Percentiles rank a stretch among this genome's conserved stretches.
These are phyloP conservation scores for Exserohilum rostratum DNA, from an alignment of 2,329 filamentous ascomycete species.

Conservation along the genomic window DNA sequence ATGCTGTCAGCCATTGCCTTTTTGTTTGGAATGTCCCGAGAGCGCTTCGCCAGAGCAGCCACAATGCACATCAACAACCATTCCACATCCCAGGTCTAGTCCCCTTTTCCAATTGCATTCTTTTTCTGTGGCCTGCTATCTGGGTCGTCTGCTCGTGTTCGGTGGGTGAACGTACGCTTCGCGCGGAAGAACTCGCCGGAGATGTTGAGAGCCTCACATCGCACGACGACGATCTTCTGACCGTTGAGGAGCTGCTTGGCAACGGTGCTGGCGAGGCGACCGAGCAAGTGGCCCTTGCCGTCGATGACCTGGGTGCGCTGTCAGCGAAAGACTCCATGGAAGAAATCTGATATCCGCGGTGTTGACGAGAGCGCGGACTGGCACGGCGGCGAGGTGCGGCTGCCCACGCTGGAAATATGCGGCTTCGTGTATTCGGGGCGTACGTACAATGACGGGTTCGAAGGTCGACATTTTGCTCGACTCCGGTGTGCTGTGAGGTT, in stretches of 20 bases:
- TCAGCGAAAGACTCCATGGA: conserved; percentile 34
- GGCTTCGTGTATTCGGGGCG: conserved; percentile 23
- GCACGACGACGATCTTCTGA: conserved; percentile 99
- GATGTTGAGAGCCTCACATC: conserved; percentile 99
- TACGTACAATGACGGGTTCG: conserved; percentile 69
- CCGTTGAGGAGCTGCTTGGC: conserved; percentile 99
- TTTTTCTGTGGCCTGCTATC: conserved; percentile 22
- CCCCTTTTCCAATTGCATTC: conserved; percentile 8
- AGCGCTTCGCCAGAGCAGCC: conserved; percentile 17
- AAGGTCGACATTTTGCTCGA: conserved; percentile 67
- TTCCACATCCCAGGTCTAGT: not conserved
- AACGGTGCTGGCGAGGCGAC: conserved; percentile 96
- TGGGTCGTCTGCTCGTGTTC: conserved; percentile 16
- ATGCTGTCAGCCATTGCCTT: conserved; percentile 37
- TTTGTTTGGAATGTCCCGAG: conserved; percentile 1
- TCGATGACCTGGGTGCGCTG: conserved; percentile 73
- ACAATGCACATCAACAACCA: conserved; percentile 10
- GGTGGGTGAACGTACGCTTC: conserved; percentile 82
- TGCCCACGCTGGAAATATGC: conserved; percentile 10
- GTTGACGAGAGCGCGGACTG: conserved; percentile 12
- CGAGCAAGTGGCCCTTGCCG: conserved; percentile 99
- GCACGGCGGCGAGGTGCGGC: conserved; percentile 17
- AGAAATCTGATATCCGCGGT: conserved; percentile 1
- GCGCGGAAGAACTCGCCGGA: conserved; percentile 99
- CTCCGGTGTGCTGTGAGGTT: conserved; percentile 43